These are phyloP conservation scores for Marchantia paleacea DNA, from an alignment of 225 moss, liverwort and hornwort species.

Conservation along the genomic window DNA sequence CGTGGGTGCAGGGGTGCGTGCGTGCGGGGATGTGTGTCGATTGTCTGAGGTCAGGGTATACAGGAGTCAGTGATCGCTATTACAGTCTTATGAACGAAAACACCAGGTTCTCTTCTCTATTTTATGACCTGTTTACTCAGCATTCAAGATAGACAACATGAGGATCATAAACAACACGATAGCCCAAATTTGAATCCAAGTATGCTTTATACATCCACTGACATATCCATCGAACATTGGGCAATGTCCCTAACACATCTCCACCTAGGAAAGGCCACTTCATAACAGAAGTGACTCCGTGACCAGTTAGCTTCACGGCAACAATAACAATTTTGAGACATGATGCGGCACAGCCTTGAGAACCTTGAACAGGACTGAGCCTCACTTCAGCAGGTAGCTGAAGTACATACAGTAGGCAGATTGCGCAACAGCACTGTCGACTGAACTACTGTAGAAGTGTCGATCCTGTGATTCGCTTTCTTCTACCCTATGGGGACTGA, in stretches of 20 bases:
- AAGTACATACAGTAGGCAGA: background rate
- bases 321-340: background rate
- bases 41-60: slow-evolving; percentile 27
- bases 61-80: slow-evolving; percentile 20
- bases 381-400: background rate
- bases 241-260: background rate
- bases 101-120: background rate
- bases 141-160: slow-evolving; percentile 4
- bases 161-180: background rate
- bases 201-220: background rate
- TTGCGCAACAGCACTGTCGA: background rate
- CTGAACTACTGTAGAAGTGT: background rate
- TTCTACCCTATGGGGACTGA: background rate
- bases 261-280: background rate
- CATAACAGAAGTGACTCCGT: slow-evolving; percentile 6
- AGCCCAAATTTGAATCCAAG: background rate
- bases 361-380: background rate
- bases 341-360: no score
- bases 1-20: slow-evolving; percentile 21
- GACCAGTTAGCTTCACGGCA: background rate
- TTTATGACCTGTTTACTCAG: background rate
- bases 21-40: slow-evolving; percentile 21
- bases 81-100: slow-evolving; percentile 3
- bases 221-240: background rate
- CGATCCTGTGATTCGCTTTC: slow-evolving; percentile 1